Evolutionary conservation across 305 asterid species (phyloP), one percentile per base, ranked within the genome.

Genomic region (Striga hermonthica): DNA sequence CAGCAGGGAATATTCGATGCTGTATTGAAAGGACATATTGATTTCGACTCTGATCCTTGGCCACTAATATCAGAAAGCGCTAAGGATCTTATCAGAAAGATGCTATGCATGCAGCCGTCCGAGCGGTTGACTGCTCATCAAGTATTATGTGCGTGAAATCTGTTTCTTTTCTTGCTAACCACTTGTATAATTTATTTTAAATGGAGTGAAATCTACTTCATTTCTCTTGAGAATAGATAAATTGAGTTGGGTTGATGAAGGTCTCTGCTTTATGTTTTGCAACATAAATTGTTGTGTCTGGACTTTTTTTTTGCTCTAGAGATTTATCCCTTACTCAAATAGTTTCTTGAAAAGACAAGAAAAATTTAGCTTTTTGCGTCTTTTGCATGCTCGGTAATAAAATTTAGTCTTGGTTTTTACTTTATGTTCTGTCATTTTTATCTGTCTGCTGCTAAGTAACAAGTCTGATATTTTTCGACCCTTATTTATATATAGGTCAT

Each of bases 1-100:
- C 95, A 87, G 59, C 95, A 87, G 74, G 95, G 95, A 60, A 87
- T 87, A 76, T 87, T 87, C 74, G 95, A 87, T 81, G 92, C 95
- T 28, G 95, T 87, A 72, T 72, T 87, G 49, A 87, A 87, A 76
- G 95, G 95, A 59, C 72, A 80, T 67, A 83, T 87, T 68, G 95
- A 87, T 74, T 87, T 87, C 52, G 92, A 83, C 47, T 85, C 95
- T 14, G 95, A 87, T 50, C 95, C 95, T 7, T 87, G 95, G 95
- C 92, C 95, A 12, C 57, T 83, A 48, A 81, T 87, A 76, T 87
- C 95, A 31, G 90, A 80, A 60, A 85, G 95, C 65, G 95, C 85
- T 7, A 85, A 87, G 77, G 90, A 87, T 79, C 92, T 87, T 68
- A 87, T 87, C 34, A 75, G 86, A 59, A 77, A 74, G 80, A 87